Conservation (phyloP, 257 asterid species). For the Ocimum tenuiflorum region DNA sequence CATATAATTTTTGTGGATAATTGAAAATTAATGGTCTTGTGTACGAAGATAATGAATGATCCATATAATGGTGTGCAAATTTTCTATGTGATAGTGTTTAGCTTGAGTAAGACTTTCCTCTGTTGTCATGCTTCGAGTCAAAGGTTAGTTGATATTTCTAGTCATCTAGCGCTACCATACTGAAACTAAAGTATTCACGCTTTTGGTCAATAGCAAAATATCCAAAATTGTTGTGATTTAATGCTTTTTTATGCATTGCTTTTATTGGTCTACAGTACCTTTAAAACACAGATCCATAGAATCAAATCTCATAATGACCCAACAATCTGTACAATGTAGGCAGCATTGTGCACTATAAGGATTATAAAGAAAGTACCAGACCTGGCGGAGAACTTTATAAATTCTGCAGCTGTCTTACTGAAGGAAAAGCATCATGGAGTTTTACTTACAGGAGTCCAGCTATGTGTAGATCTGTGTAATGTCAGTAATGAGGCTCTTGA, state of each 20-base stretch:
- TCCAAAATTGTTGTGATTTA: neutral
- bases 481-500: constrained; percentile 76
- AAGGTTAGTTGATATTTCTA: constrained; percentile 1
- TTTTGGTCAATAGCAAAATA: neutral
- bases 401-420: constrained; percentile 67
- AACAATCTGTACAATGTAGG: constrained; percentile 40
- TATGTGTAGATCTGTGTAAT: constrained; percentile 68
- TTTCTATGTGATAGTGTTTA: neutral
- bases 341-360: constrained; percentile 92
- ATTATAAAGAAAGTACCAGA: constrained; percentile 96
- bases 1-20: neutral
- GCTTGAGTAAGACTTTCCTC: neutral
- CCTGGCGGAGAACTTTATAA: constrained; percentile 83
- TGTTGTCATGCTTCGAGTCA: constrained; percentile 7
- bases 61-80: constrained; percentile 1
- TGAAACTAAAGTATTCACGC: neutral
- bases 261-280: constrained; percentile 1
- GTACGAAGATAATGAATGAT: neutral
- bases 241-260: constrained; percentile 4
- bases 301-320: constrained; percentile 4
- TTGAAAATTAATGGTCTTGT: neutral
- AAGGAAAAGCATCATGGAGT: constrained; percentile 99
- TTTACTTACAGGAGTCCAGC: constrained; percentile 85
- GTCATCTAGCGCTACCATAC: neutral
- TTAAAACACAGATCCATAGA: constrained; percentile 10